Evolutionary conservation across 495 filamentous ascomycete species (phyloP), one percentile per base, ranked within the genome.

Genomic region (Massariosphaeria phaeospora): DNA sequence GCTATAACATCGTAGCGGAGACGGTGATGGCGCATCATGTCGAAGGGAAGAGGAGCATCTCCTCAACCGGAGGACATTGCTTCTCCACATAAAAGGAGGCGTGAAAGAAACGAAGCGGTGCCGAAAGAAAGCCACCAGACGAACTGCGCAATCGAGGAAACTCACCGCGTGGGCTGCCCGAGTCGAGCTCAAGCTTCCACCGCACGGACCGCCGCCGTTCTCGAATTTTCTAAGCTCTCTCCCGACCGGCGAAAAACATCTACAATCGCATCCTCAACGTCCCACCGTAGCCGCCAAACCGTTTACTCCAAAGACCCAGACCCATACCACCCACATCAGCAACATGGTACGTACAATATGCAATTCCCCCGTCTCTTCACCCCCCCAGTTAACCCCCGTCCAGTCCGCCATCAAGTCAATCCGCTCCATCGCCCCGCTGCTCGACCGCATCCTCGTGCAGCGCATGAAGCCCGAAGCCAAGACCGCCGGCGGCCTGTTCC

Each of bases 361-460:
- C 43, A 34, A 33, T 30, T 24, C 52, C 29, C 31, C 34, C 10
- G 18, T 2, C 21, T 11, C n/a, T 9, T n/a, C 15, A 18, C 1
- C 13, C 39, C 12, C 17, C 48, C 24, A 24, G 34, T 25, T 23
- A 38, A 57, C 12, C 21, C 12, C 3, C 35, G 18, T 25, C 23
- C 44, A 54, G 59, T 62, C 69, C 54, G 80, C 89, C 68, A 80
- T 99, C 79, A 91, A 89, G 71, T 93, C 85, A 67, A 89, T 99
- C 83, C 94, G 89, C 76, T 85, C 84, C 70, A 89, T 99, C 67
- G 86, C 84, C 35, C 93, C 93, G 51, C 91, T 99, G 65, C 83
- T 99, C 72, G 93, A 99, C 84, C 93, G 93, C 69, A 88, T 99
- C 62, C 83, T 99, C 54, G 88, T 99, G 63, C 93, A 99, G 83